Conservation (phyloP, 1,139 yeast genomes). For the Hemisphaericaspora subhashii region DNA sequence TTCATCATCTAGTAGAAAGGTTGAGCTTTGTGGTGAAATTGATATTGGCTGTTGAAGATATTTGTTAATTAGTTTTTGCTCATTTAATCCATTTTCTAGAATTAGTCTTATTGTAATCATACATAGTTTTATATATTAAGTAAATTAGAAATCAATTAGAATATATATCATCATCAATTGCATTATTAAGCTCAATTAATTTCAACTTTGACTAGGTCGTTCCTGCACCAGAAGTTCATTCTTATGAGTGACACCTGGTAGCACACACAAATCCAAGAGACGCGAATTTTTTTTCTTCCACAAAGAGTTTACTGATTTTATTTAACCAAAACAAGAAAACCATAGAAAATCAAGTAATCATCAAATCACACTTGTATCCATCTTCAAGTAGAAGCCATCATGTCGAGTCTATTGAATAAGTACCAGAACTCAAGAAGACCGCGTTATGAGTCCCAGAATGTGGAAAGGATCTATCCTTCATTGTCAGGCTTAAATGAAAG, state of each 20-base stretch:
- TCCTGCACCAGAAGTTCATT: too few species aligned
- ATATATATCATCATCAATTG: too few species aligned
- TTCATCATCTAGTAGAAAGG: constrained; percentile 53
- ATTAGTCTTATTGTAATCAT: background rate
- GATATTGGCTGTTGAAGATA: constrained; percentile 34
- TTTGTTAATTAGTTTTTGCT: background rate
- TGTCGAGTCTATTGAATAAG: constrained; percentile 4
- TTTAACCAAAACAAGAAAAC: too few species aligned
- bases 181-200: too few species aligned
- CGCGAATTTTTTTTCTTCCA: constrained; percentile 2
- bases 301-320: too few species aligned
- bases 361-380: too few species aligned
- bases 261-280: too few species aligned
- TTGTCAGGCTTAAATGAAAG: constrained; percentile 1
- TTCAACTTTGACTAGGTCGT: too few species aligned
- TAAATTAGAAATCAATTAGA: too few species aligned
- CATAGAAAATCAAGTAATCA: too few species aligned
- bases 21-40: constrained; percentile 49
- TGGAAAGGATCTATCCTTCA: constrained; percentile 1
- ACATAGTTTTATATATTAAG: too few species aligned
- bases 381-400: background rate
- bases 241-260: too few species aligned
- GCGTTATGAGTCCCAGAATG: background rate
- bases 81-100: background rate
- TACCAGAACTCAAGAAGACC: constrained; percentile 3